These are phyloP conservation scores for Pouteria campechiana DNA, from an alignment of 179 eudicot genomes.

Conservation along the genomic window DNA sequence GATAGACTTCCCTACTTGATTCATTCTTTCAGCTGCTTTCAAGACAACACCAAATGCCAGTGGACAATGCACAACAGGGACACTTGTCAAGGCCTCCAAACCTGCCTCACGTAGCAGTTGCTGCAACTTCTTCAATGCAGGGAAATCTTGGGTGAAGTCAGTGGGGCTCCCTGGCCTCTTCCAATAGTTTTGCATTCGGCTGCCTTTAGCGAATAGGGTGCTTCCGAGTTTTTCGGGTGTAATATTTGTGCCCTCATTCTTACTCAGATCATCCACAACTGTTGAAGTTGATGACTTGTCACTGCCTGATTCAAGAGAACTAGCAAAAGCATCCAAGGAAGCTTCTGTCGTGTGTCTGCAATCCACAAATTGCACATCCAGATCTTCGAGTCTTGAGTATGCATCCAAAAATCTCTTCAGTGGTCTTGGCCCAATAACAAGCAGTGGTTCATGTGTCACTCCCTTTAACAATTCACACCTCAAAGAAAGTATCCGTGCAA, in stretches of 20 bases:
- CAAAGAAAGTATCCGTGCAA: constrained; percentile 84
- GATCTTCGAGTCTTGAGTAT: constrained; percentile 75
- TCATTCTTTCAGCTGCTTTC: constrained; percentile 49
- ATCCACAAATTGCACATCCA: constrained; percentile 81
- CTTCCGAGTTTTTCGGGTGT: too few relatives aligned
- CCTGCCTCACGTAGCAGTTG: constrained; percentile 57
- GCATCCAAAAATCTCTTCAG: constrained; percentile 70
- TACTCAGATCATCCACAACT: too few relatives aligned
- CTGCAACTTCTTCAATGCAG: constrained; percentile 31
- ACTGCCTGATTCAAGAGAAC: constrained; percentile 17
- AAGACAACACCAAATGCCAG: constrained; percentile 70
- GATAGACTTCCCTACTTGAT: constrained; percentile 36
- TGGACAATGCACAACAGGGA: constrained; percentile 90
- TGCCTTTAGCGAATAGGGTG: constrained; percentile 55
- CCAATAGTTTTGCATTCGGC: constrained; percentile 66
- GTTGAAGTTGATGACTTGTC: constrained; percentile 10
- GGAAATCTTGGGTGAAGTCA: constrained; percentile 18
- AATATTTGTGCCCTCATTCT: too few relatives aligned
- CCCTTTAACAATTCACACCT: constrained; percentile 64
- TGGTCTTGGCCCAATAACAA: constrained; percentile 79
- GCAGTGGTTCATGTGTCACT: constrained; percentile 61
- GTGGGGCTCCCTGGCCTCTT: constrained; percentile 44
- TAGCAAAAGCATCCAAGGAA: constrained; percentile 35
- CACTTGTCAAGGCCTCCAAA: constrained; percentile 52
- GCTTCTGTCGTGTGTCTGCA: constrained; percentile 69